Conservation (phyloP, 176 grass and related monocot species). For the Miscanthus lutarioriparius region DNA sequence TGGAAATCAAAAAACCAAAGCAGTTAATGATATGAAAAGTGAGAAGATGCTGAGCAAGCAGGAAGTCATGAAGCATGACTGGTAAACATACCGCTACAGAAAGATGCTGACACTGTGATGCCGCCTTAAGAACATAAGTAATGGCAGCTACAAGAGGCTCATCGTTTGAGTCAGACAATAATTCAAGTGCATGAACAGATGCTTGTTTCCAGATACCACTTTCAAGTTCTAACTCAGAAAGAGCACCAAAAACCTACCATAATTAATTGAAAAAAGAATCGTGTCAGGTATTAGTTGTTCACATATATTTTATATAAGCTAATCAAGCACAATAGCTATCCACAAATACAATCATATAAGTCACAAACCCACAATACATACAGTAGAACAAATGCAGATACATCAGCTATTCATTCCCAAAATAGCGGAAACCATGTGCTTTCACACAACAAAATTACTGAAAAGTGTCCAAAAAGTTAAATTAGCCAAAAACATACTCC, state of each 20-base stretch:
- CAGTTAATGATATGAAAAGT: slow-evolving; percentile 16
- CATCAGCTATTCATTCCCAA: slow-evolving; percentile 18
- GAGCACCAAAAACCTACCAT: slow-evolving; percentile 71
- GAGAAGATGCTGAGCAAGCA: slow-evolving; percentile 24
- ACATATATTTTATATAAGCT: slow-evolving; percentile 27
- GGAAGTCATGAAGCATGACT: slow-evolving; percentile 19
- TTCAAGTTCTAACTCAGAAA: slow-evolving; percentile 71
- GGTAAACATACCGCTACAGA: slow-evolving; percentile 68
- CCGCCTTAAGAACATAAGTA: slow-evolving; percentile 68
- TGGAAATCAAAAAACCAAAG: slow-evolving; percentile 13
- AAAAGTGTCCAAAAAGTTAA: slow-evolving; percentile 1
- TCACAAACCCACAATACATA: slow-evolving; percentile 1
- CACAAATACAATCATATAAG: slow-evolving; percentile 25
- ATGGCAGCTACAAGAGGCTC: slow-evolving; percentile 70
- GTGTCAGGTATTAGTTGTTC: slow-evolving; percentile 13
- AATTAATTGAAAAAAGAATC: slow-evolving; percentile 15
- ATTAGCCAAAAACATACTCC: background rate
- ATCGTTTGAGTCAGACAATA: slow-evolving; percentile 71
- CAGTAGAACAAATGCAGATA: slow-evolving; percentile 9
- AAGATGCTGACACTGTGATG: slow-evolving; percentile 80
- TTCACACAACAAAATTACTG: background rate
- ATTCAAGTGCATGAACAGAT: slow-evolving; percentile 61
- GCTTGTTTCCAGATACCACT: slow-evolving; percentile 64
- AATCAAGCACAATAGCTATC: slow-evolving; percentile 10
- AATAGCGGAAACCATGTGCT: slow-evolving; percentile 8